A percentile compares a stretch with the other conserved stretches of the same genome.
These are phyloP conservation scores for Aspergillus olivimuriae DNA, from an alignment of 495 filamentous ascomycete genomes.

Conservation along the genomic window DNA sequence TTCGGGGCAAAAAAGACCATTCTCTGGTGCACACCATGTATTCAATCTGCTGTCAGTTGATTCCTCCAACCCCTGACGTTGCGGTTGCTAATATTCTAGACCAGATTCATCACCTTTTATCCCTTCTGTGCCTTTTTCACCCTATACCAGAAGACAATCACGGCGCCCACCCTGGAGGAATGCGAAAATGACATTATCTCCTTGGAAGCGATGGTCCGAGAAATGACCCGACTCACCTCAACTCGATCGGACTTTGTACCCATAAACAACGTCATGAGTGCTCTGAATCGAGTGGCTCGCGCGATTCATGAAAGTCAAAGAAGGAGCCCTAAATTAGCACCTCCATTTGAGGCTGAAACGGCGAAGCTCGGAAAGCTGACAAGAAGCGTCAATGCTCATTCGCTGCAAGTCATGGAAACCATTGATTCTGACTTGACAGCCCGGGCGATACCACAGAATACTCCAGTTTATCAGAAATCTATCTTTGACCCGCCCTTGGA, in stretches of 20 bases:
- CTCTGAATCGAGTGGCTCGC: conserved; percentile 4
- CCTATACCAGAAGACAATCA: conserved; percentile 3
- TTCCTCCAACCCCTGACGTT: too few relatives aligned
- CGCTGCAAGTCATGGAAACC: too few relatives aligned
- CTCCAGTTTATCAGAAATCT: too few relatives aligned
- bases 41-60: not conserved
- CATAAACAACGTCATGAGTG: conserved; percentile 1
- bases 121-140: conserved; percentile 10
- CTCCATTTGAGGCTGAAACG: not conserved
- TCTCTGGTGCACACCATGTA: not conserved
- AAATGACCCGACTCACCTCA: not conserved
- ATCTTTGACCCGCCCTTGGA: too few relatives aligned
- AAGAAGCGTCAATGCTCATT: too few relatives aligned
- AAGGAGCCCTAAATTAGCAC: too few relatives aligned
- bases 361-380: too few relatives aligned
- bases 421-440: too few relatives aligned
- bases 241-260: conserved; percentile 4
- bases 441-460: too few relatives aligned
- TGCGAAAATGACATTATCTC: conserved; percentile 1
- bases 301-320: not conserved
- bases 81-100: too few relatives aligned
- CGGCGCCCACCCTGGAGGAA: not conserved
- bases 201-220: not conserved
- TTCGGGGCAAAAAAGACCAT: not conserved
- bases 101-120: conserved; percentile 6